phyloP scores from a whole-genome alignment of 768 basidiomycete species.

The Kondoa subrosea region DNA sequence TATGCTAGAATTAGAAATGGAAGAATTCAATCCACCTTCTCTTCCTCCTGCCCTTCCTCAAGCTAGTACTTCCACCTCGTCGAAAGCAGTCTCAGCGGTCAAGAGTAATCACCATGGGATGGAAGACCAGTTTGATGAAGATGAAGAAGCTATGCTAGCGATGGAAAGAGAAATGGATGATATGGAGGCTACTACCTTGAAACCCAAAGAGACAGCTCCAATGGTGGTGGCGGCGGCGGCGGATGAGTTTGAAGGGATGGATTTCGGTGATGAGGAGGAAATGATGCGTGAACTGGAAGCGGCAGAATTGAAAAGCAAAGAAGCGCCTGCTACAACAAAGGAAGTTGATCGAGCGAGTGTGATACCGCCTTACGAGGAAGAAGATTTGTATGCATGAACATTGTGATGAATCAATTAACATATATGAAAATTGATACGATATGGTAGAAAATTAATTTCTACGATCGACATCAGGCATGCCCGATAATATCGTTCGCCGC shows the following conservation, averaged over 20 bases:
- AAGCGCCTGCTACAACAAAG: not conserved
- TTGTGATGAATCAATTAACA: too few species aligned
- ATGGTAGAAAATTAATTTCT: too few species aligned
- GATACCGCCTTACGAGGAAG: not conserved
- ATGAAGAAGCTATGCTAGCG: conserved; percentile 37
- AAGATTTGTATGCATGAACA: not conserved
- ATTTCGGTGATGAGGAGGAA: conserved; percentile 40
- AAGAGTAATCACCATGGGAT: conserved; percentile 2
- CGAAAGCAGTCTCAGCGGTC: not conserved
- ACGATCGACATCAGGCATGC: too few species aligned
- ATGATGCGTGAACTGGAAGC: conserved; percentile 41
- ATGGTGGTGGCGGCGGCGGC: not conserved
- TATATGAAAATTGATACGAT: too few species aligned
- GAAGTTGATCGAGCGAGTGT: not conserved
- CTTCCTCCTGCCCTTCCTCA: not conserved
- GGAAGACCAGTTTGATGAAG: conserved; percentile 28
- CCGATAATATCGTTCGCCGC: too few species aligned
- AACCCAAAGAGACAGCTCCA: conserved; percentile 4
- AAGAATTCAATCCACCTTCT: not conserved
- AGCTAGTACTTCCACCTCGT: not conserved
- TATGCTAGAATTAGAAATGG: conserved; percentile 14
- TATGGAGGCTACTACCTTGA: conserved; percentile 19
- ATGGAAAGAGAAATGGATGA: conserved; percentile 25
- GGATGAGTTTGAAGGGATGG: conserved; percentile 46
- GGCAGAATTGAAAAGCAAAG: not conserved